Evolutionary conservation across 108 stramenopile genomes (phyloP), one percentile per base, ranked within the genome.

Genomic region (Cyclostephanos invisitatus): DNA sequence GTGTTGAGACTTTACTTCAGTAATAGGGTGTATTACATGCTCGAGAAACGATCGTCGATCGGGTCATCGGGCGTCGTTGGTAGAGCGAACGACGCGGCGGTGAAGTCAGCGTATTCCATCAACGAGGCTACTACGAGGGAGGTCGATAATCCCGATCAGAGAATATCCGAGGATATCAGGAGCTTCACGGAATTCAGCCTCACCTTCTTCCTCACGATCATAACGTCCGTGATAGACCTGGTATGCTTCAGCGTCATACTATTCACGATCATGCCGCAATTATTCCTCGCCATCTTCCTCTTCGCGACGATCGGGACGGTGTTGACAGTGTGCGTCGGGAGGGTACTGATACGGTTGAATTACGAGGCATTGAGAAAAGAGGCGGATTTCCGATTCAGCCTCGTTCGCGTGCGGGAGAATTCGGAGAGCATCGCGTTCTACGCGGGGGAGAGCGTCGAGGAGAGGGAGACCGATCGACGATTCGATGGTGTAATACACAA

Each of bases 391-490:
- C 70, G 91, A 14, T 92, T 89, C 72, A 59, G 82, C 0, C 73
- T 92, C n/a, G 85, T 91, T 15, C 67, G 91, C 5, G 82, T 88
- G n/a, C 60, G 89, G 5, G 91, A 93, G 62, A 93, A 93, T 64
- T 87, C 90, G 18, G 91, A 93, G 67, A 67, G 76, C 2, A 91
- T 93, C 53, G 91, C 90, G 15, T 90, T 90, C 64, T 90, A 91
- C 62, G 73, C 78, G 7, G 90, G 89, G 8, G 90, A 87, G 55
- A 69, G 42, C 10, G 73, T 83, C 15, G 90, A 91, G 82, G 64
- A 73, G 54, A 54, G 60, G 32, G 87, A 86, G 67, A 72, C 85
- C 24, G 61, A 77, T 24, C 56, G 69, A 20, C 73, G 86, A 37
- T 84, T 89, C 55, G 79, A 61, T 12, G 29, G 36, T 40, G 89